phyloP scores from a whole-genome alignment of 768 basidiomycete genomes.

The Amanita phalloides region DNA sequence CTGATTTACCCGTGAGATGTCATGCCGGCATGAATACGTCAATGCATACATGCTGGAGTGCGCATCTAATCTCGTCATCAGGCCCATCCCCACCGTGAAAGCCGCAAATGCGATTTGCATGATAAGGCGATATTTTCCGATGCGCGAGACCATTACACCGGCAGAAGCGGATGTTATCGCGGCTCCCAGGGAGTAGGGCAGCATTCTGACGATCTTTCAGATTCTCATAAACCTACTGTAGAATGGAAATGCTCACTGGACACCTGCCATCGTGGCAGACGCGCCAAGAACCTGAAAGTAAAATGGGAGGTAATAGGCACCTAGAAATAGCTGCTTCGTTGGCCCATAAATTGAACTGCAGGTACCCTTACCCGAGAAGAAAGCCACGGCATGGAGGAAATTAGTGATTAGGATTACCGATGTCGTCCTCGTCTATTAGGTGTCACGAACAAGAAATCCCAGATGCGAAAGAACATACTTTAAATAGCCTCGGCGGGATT shows the following conservation, averaged over 20 bases:
- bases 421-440: conserved; percentile 59
- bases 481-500: conserved; percentile 66
- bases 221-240: not conserved
- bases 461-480: conserved; percentile 24
- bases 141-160: conserved; percentile 47
- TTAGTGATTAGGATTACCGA: conserved; percentile 41
- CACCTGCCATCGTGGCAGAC: conserved; percentile 59
- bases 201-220: conserved; percentile 37
- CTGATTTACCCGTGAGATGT: conserved; percentile 21
- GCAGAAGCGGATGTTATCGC: conserved; percentile 42
- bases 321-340: conserved; percentile 12
- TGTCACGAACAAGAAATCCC: not conserved
- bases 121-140: conserved; percentile 45
- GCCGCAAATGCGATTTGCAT: conserved; percentile 53
- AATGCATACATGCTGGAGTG: conserved; percentile 37
- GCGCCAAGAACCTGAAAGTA: conserved; percentile 75
- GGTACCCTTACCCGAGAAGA: conserved; percentile 36
- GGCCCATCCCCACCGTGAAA: conserved; percentile 55
- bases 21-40: not conserved
- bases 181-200: conserved; percentile 58
- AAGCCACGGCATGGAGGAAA: conserved; percentile 55
- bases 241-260: conserved; percentile 34
- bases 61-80: conserved; percentile 61
- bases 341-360: not conserved
- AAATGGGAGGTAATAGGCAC: conserved; percentile 60